A percentile compares a stretch with the other conserved stretches of the same genome.
These are phyloP conservation scores for Entophlyctis helioformis DNA, from an alignment of 192 early-diverging fungal species.

Conservation along the genomic window DNA sequence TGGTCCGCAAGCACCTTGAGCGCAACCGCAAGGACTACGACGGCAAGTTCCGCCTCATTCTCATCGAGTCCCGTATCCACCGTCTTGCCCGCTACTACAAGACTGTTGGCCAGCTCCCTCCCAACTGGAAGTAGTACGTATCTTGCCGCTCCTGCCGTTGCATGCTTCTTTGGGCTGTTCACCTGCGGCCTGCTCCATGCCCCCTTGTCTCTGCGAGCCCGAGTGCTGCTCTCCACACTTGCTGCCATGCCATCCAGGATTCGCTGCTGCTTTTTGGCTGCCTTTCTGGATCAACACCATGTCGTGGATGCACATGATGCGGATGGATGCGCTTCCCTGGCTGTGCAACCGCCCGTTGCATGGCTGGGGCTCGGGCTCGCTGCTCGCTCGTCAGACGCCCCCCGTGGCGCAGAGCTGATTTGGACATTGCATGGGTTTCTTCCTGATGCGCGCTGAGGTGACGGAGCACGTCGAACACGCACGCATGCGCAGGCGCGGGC, in stretches of 20 bases:
- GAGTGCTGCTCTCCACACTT: conserved; percentile 9
- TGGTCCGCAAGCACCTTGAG: conserved; percentile 98
- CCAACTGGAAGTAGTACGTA: conserved; percentile 97
- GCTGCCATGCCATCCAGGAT: conserved; percentile 17
- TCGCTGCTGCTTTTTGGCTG: conserved; percentile 4
- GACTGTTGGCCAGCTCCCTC: conserved; percentile 87
- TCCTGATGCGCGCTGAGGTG: too few species aligned
- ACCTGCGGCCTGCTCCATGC: conserved; percentile 21
- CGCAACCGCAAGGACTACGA: conserved; percentile 98
- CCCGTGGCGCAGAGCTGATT: too few species aligned
- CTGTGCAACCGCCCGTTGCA: too few species aligned
- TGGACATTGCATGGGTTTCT: too few species aligned
- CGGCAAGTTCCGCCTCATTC: conserved; percentile 97
- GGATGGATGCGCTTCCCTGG: too few species aligned
- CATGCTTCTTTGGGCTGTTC: conserved; percentile 8
- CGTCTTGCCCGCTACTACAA: conserved; percentile 99
- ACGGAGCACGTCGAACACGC: too few species aligned
- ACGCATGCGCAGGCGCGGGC: too few species aligned
- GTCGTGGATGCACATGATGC: too few species aligned
- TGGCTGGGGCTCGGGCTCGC: too few species aligned
- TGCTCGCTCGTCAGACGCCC: too few species aligned
- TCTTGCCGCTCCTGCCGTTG: conserved; percentile 5
- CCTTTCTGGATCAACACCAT: too few species aligned
- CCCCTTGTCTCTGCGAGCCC: neutral
- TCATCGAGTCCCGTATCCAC: conserved; percentile 96